Conservation (phyloP, 306 rosid species). For the Dalbergia cultrata region DNA sequence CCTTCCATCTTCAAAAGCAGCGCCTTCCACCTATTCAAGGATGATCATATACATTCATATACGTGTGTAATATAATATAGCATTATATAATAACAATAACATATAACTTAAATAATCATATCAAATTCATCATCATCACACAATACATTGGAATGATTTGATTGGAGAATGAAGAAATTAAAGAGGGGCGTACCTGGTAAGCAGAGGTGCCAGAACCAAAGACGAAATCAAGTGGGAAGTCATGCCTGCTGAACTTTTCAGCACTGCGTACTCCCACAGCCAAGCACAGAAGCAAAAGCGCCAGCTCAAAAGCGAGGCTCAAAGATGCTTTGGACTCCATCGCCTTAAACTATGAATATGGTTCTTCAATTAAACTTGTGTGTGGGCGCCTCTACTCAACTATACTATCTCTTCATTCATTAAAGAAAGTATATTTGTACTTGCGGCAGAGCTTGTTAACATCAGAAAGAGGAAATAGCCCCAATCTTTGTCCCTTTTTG, state of each 20-base stretch:
- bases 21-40: slow-evolving; percentile 73
- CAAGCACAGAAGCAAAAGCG: slow-evolving; percentile 23
- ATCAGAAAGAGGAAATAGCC: too few species aligned
- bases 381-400: too few species aligned
- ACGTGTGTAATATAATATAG: too few species aligned
- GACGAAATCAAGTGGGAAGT: slow-evolving; percentile 65
- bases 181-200: slow-evolving; percentile 61
- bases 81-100: too few species aligned
- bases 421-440: too few species aligned
- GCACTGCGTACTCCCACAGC: slow-evolving; percentile 3
- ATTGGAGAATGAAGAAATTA: background rate
- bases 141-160: background rate
- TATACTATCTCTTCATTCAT: too few species aligned
- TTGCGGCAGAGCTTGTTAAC: too few species aligned
- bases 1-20: slow-evolving; percentile 77
- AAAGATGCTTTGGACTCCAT: slow-evolving; percentile 9
- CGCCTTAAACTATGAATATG: too few species aligned
- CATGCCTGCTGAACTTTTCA: slow-evolving; percentile 54
- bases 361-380: too few species aligned
- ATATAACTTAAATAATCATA: too few species aligned
- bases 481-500: too few species aligned
- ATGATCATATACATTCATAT: too few species aligned
- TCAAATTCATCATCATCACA: background rate
- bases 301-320: background rate
- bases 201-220: slow-evolving; percentile 81